phyloP scores from a whole-genome alignment of 2,329 filamentous ascomycete species.

The Aurifilum marmelostoma region DNA sequence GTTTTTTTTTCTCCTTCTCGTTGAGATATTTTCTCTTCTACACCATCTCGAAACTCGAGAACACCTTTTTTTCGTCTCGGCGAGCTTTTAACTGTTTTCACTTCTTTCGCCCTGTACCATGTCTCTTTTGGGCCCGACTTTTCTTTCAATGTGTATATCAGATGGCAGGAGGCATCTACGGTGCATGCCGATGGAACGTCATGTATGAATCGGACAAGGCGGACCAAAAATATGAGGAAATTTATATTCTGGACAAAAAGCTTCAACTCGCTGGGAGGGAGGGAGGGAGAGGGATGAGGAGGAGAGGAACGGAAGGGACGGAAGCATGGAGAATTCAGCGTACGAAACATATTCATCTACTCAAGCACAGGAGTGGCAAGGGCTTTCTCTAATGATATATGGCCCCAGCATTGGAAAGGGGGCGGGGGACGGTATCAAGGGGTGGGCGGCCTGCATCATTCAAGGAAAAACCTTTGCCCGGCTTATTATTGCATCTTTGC shows the following conservation, averaged over 20 bases:
- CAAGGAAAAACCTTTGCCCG: background rate
- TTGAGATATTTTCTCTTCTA: slow-evolving; percentile 1
- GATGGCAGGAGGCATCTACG: slow-evolving; percentile 18
- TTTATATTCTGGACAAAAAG: slow-evolving; percentile 3
- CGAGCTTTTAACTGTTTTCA: background rate
- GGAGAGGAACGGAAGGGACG: background rate
- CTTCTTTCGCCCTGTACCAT: slow-evolving; percentile 18
- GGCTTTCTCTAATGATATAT: background rate
- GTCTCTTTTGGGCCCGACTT: slow-evolving; percentile 16
- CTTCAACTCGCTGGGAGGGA: background rate
- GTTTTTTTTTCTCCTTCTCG: slow-evolving; percentile 11
- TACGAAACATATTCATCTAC: background rate
- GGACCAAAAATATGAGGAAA: slow-evolving; percentile 20
- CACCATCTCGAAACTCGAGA: slow-evolving; percentile 4
- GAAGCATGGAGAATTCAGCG: background rate
- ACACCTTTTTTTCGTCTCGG: background rate
- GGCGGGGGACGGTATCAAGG: too few species aligned
- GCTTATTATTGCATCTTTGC: slow-evolving; percentile 1
- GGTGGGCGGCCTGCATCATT: background rate
- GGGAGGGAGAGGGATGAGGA: background rate
- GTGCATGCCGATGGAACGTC: slow-evolving; percentile 17
- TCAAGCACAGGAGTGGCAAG: slow-evolving; percentile 2
- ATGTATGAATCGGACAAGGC: slow-evolving; percentile 22
- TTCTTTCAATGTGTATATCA: slow-evolving; percentile 24
- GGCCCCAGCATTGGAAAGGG: background rate